Evolutionary conservation across 306 rosid genomes (phyloP).

Genomic region (Begonia loranthoides): DNA sequence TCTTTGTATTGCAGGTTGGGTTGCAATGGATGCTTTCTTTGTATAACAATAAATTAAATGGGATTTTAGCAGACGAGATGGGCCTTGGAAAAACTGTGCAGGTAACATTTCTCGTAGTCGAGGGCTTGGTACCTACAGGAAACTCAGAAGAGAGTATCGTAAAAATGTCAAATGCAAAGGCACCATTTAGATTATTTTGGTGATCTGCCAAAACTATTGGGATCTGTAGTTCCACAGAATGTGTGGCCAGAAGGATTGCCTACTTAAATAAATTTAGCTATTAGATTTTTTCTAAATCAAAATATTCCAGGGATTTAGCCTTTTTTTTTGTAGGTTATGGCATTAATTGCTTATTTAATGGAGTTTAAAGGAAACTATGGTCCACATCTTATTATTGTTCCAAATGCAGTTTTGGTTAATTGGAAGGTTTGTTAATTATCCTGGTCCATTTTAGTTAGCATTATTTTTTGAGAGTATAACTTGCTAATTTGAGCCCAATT

Average conservation of each 20-base stretch:
- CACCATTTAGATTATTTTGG: too few relatives aligned
- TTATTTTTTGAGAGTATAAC: constrained; percentile 5
- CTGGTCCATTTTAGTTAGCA: constrained; percentile 2
- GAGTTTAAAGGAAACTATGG: constrained; percentile 98
- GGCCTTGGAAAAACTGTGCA: constrained; percentile 99
- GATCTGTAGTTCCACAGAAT: too few relatives aligned
- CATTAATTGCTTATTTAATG: constrained; percentile 95
- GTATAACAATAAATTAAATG: constrained; percentile 95
- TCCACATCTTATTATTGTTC: constrained; percentile 98
- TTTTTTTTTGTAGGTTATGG: constrained; percentile 67
- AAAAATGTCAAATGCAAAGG: too few relatives aligned
- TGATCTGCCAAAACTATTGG: too few relatives aligned
- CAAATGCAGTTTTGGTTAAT: constrained; percentile 97
- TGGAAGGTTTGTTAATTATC: constrained; percentile 62
- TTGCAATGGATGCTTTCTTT: constrained; percentile 99
- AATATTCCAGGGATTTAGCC: neutral
- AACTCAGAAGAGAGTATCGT: too few relatives aligned
- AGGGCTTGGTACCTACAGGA: neutral
- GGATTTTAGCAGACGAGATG: constrained; percentile 98
- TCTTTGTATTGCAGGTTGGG: constrained; percentile 56
- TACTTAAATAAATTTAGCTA: too few relatives aligned
- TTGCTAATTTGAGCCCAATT: constrained; percentile 15
- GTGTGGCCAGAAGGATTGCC: too few relatives aligned
- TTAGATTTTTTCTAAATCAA: too few relatives aligned
- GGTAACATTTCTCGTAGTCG: constrained; percentile 33